Conservation (phyloP, 208 protist genomes). For the Crithidia bombi region DNA sequence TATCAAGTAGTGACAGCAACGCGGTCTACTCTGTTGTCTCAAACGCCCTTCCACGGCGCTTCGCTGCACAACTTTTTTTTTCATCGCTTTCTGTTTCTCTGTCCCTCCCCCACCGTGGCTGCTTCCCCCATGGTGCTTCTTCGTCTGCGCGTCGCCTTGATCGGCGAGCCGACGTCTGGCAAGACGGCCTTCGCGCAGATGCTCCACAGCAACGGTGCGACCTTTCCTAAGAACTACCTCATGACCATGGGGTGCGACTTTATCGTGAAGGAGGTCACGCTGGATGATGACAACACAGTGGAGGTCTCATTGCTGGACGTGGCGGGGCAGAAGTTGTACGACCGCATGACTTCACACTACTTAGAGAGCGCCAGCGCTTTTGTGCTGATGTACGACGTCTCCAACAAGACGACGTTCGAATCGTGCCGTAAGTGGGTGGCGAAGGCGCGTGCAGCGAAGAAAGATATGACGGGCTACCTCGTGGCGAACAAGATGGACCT, state of each 20-base stretch:
- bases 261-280: constrained; percentile 82
- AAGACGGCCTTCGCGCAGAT: constrained; percentile 93
- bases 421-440: constrained; percentile 82
- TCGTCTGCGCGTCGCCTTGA: constrained; percentile 81
- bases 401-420: constrained; percentile 92
- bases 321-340: constrained; percentile 86
- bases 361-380: constrained; percentile 72
- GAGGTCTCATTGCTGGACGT: constrained; percentile 91
- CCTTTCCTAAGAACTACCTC: constrained; percentile 92
- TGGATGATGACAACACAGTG: constrained; percentile 84
- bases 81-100: too few species aligned
- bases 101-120: background rate
- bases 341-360: constrained; percentile 75
- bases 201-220: constrained; percentile 86
- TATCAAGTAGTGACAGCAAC: too few species aligned
- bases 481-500: constrained; percentile 92
- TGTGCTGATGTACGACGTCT: constrained; percentile 90
- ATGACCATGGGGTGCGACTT: constrained; percentile 94
- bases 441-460: constrained; percentile 53
- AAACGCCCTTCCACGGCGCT: background rate
- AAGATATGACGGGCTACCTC: constrained; percentile 75
- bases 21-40: background rate
- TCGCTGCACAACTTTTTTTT: background rate
- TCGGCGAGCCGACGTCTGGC: constrained; percentile 89
- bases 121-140: constrained; percentile 77